Evolutionary conservation across 2,329 filamentous ascomycete genomes (phyloP).

Genomic region (Fusarium hostae): DNA sequence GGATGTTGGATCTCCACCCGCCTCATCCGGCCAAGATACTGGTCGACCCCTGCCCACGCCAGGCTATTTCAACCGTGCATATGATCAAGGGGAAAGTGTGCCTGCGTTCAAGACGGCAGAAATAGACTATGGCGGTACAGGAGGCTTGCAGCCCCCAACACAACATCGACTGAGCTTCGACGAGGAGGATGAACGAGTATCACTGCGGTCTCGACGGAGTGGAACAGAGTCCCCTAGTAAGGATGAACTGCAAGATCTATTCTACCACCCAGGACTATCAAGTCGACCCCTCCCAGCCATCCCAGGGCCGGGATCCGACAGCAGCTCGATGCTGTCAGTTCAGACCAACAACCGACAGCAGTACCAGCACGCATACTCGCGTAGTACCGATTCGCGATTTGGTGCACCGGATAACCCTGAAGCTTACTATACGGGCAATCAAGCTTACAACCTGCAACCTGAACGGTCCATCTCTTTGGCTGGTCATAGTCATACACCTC

Average conservation of each 20-base stretch:
- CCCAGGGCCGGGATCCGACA: slow-evolving; percentile 71
- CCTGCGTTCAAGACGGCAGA: slow-evolving; percentile 69
- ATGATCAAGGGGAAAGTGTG: slow-evolving; percentile 46
- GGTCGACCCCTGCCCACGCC: slow-evolving; percentile 62
- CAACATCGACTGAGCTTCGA: slow-evolving; percentile 86
- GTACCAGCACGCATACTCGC: slow-evolving; percentile 62
- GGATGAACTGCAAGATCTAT: slow-evolving; percentile 87
- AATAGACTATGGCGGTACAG: slow-evolving; percentile 90
- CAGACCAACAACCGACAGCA: slow-evolving; percentile 55
- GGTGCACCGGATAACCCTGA: slow-evolving; percentile 60
- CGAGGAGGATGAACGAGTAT: slow-evolving; percentile 84
- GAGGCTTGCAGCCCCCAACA: slow-evolving; percentile 82
- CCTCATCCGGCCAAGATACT: slow-evolving; percentile 55
- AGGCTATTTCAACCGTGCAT: slow-evolving; percentile 47
- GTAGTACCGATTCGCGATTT: slow-evolving; percentile 58
- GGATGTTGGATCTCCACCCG: slow-evolving; percentile 56
- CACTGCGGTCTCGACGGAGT: slow-evolving; percentile 65
- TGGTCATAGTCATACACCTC: slow-evolving; percentile 82
- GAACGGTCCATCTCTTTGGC: slow-evolving; percentile 85
- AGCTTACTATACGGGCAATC: slow-evolving; percentile 57
- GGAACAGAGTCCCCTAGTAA: slow-evolving; percentile 73
- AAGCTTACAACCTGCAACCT: slow-evolving; percentile 57
- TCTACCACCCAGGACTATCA: slow-evolving; percentile 87
- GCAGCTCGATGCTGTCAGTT: slow-evolving; percentile 61
- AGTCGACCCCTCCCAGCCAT: slow-evolving; percentile 72